A percentile compares a stretch with the other conserved stretches of the same genome.
Evolutionary conservation across 768 basidiomycete genomes (phyloP).

Genomic region (Kondoa malvinella): DNA sequence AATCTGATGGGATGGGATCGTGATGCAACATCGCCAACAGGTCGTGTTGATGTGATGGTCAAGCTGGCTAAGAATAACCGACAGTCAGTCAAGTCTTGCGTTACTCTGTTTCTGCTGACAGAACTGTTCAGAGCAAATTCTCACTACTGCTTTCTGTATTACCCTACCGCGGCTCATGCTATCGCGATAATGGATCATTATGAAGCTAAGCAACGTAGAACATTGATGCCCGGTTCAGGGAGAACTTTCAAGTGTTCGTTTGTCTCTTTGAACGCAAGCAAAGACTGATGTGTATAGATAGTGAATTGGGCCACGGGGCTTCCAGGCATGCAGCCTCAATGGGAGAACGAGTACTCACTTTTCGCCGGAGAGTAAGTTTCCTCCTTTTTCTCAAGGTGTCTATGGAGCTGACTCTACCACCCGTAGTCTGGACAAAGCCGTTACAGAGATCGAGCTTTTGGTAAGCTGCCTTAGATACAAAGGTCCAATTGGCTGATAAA

Average conservation of each 20-base stretch:
- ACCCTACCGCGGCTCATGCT: slow-evolving; percentile 53
- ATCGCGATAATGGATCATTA: slow-evolving; percentile 55
- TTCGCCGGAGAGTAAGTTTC: slow-evolving; percentile 57
- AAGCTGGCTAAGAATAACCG: slow-evolving; percentile 7
- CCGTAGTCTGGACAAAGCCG: slow-evolving; percentile 55
- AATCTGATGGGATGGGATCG: slow-evolving; percentile 72
- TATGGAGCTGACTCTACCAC: not conserved
- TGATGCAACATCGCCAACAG: slow-evolving; percentile 4
- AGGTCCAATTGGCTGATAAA: not conserved
- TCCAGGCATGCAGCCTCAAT: slow-evolving; percentile 25
- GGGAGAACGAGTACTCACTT: slow-evolving; percentile 58
- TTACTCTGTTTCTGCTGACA: slow-evolving; percentile 10
- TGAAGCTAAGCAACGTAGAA: slow-evolving; percentile 36
- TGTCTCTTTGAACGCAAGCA: slow-evolving; percentile 9
- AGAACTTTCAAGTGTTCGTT: slow-evolving; percentile 52
- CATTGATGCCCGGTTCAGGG: slow-evolving; percentile 66
- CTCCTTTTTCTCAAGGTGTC: not conserved
- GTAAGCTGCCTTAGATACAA: slow-evolving; percentile 45
- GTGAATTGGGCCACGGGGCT: slow-evolving; percentile 29
- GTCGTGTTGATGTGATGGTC: not conserved
- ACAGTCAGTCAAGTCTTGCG: slow-evolving; percentile 36
- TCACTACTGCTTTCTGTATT: slow-evolving; percentile 74
- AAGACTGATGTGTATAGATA: not conserved
- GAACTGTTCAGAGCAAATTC: slow-evolving; percentile 52
- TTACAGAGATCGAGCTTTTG: slow-evolving; percentile 87